Percentiles rank a stretch among this genome's conserved stretches.
Conservation (phyloP, 2,329 filamentous ascomycete genomes). For the Lachnellula suecica region DNA sequence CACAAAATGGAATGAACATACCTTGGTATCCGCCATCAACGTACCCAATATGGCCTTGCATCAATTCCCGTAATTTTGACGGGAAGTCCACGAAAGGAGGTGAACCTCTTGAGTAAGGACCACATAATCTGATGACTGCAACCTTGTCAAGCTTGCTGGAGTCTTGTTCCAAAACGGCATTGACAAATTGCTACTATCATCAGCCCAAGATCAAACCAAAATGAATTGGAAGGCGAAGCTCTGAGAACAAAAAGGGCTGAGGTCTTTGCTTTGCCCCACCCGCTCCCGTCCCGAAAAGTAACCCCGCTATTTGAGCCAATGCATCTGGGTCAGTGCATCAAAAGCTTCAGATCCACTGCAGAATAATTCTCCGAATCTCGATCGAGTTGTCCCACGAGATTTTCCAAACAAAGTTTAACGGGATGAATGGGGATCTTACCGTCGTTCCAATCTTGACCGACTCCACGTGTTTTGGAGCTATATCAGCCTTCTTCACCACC, state of each 20-base stretch:
- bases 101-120: constrained; percentile 46
- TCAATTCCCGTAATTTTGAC: constrained; percentile 40
- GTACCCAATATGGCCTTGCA: constrained; percentile 47
- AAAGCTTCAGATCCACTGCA: background rate
- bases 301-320: too few species aligned
- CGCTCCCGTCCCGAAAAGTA: background rate
- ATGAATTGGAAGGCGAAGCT: background rate
- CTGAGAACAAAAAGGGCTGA: background rate
- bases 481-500: constrained; percentile 38
- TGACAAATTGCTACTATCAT: constrained; percentile 43
- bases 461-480: constrained; percentile 40
- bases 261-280: background rate
- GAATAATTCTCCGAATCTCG: background rate
- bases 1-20: constrained; percentile 6
- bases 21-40: constrained; percentile 41
- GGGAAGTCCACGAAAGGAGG: constrained; percentile 52
- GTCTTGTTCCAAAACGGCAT: constrained; percentile 50
- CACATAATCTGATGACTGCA: constrained; percentile 50
- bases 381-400: too few species aligned
- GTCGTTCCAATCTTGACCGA: constrained; percentile 48
- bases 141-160: constrained; percentile 48
- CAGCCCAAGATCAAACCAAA: background rate
- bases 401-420: too few species aligned
- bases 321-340: too few species aligned
- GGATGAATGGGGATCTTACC: constrained; percentile 15